Percentiles rank a stretch among this genome's conserved stretches.
phyloP scores from a whole-genome alignment of 805 yeast genomes.

The Metschnikowia kofuensis region DNA sequence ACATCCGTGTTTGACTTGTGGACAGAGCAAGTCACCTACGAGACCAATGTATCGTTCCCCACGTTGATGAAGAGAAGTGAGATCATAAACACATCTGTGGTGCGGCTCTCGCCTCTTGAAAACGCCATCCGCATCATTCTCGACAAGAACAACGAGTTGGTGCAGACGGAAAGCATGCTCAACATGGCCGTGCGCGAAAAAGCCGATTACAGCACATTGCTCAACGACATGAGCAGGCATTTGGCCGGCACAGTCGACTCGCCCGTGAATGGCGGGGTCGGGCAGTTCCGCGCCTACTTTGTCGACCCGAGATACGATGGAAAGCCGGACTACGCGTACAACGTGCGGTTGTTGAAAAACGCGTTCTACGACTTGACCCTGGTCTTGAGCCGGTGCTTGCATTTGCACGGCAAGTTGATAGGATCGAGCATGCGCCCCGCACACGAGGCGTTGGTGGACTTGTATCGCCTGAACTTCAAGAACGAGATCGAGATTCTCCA shows the following conservation, averaged over 20 bases:
- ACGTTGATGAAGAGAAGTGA: conserved; percentile 84
- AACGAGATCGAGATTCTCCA: conserved; percentile 54
- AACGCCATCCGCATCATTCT: conserved; percentile 71
- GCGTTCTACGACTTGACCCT: conserved; percentile 68
- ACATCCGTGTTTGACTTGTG: conserved; percentile 71
- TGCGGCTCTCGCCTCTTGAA: conserved; percentile 75
- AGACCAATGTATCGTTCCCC: conserved; percentile 75
- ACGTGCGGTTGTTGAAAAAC: conserved; percentile 36
- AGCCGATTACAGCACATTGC: conserved; percentile 45
- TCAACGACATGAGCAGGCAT: conserved; percentile 66
- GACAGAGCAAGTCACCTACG: conserved; percentile 85
- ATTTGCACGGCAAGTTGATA: conserved; percentile 64
- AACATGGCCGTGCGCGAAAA: conserved; percentile 51
- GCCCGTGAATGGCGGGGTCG: conserved; percentile 91
- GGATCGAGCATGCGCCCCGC: conserved; percentile 54
- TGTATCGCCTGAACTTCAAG: conserved; percentile 65
- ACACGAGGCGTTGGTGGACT: conserved; percentile 62
- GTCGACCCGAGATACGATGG: conserved; percentile 35
- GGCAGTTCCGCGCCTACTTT: conserved; percentile 73
- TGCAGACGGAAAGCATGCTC: conserved; percentile 61
- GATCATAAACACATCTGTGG: conserved; percentile 46
- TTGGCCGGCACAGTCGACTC: conserved; percentile 85
- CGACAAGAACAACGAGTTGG: conserved; percentile 68
- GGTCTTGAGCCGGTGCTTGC: conserved; percentile 63
- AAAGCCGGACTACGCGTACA: conserved; percentile 29